phyloP scores from a whole-genome alignment of 1,284 basidiomycete genomes.

The Fistulina hepatica region DNA sequence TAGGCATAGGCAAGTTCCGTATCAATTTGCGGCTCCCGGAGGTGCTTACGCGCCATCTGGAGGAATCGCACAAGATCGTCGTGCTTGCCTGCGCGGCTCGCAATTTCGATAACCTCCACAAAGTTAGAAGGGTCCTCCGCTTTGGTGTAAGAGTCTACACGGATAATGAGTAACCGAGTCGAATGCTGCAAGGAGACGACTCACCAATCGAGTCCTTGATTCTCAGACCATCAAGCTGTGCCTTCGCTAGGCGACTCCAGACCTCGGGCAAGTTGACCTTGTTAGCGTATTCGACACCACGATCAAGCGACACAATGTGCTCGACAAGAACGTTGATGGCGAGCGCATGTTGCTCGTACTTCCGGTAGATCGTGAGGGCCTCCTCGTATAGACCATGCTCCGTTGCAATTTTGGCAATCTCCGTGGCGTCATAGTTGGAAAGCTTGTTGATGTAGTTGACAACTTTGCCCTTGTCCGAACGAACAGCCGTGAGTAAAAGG shows the following conservation, averaged over 20 bases:
- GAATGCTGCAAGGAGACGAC: constrained; percentile 14
- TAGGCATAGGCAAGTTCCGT: constrained; percentile 96
- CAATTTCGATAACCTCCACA: constrained; percentile 93
- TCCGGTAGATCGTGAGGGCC: constrained; percentile 93
- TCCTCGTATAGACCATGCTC: constrained; percentile 96
- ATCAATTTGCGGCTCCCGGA: constrained; percentile 96
- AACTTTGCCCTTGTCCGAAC: constrained; percentile 98
- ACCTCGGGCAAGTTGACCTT: constrained; percentile 97
- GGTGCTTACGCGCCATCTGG: constrained; percentile 98
- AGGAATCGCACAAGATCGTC: constrained; percentile 97
- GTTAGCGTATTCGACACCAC: constrained; percentile 91
- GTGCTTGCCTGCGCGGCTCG: constrained; percentile 92
- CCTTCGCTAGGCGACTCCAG: constrained; percentile 96
- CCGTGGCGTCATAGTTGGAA: constrained; percentile 87
- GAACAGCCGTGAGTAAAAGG: constrained; percentile 90
- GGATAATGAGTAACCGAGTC: neutral
- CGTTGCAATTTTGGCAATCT: constrained; percentile 95
- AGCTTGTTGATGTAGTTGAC: constrained; percentile 98
- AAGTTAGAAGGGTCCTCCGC: constrained; percentile 96
- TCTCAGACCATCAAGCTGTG: constrained; percentile 96
- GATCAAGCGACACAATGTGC: constrained; percentile 96
- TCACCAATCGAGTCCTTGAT: constrained; percentile 96
- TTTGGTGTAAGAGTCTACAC: constrained; percentile 93
- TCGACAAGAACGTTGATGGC: constrained; percentile 98
- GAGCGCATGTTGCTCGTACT: constrained; percentile 86